These are phyloP conservation scores for Ophiobolus disseminans DNA, from an alignment of 2,329 filamentous ascomycete species.

Conservation along the genomic window DNA sequence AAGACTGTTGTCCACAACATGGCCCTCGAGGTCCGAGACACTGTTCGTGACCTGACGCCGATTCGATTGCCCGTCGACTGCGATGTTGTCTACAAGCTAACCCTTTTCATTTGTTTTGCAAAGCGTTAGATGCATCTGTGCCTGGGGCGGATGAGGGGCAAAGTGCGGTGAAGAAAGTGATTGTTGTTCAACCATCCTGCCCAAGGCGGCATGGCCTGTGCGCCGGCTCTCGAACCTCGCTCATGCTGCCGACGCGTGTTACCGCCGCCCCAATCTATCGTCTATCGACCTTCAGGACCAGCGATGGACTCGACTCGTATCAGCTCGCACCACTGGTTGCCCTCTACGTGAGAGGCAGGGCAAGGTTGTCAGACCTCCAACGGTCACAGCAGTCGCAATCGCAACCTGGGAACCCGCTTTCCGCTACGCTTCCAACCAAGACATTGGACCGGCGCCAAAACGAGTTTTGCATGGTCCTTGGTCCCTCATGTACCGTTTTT, in stretches of 20 bases:
- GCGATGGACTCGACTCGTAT: neutral
- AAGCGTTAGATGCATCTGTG: constrained; percentile 4
- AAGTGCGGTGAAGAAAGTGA: neutral
- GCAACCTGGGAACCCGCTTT: constrained; percentile 16
- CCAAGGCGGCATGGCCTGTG: neutral
- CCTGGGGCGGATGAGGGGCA: neutral
- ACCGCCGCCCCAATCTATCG: neutral
- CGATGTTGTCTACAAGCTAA: neutral
- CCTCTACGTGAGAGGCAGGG: neutral
- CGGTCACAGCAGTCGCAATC: no score
- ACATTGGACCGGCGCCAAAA: constrained; percentile 39
- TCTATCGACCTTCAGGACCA: neutral
- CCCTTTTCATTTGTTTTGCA: neutral
- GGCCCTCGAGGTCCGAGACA: no score
- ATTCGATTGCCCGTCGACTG: neutral
- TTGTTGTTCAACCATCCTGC: constrained; percentile 1
- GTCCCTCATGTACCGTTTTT: constrained; percentile 19
- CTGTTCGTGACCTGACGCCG: neutral
- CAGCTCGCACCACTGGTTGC: constrained; percentile 9
- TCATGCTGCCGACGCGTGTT: neutral
- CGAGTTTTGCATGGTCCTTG: constrained; percentile 29
- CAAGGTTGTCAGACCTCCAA: constrained; percentile 3
- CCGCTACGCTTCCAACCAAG: constrained; percentile 31
- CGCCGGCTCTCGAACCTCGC: neutral
- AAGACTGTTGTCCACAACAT: constrained; percentile 22